Evolutionary conservation across 75 land plant species (phyloP), one percentile per base, ranked within the genome.

Genomic region (Azolla pinnata): DNA sequence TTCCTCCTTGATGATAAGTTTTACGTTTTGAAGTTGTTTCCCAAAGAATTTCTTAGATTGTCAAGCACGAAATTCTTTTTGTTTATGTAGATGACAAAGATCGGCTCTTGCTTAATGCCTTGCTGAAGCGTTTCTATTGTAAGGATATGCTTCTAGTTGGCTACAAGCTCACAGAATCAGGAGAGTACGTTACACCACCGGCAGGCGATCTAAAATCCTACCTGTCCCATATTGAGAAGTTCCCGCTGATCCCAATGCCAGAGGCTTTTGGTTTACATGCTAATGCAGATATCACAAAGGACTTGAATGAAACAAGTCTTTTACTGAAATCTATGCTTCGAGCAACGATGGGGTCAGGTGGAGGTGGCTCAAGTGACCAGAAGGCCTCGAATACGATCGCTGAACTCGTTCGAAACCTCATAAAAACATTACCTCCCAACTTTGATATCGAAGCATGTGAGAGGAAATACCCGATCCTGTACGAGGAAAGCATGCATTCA

Each of bases 391-490:
- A 47, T 33, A 62, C 73, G 9, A 29, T 73, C 4, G 68, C 61
- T 26, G 60, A 21, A 2, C 65, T 67, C 2, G 70, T 73, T 29
- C 31, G 34, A 31, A 63, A 62, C 27, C 60, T 73, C 31, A 28
- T 73, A 4, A 53, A 33, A 28, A 44, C 33, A 3, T 42, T 67
- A 16, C 75, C 75, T 40, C 59, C 71, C 7, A 66, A 73, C 54
- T 73, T 73, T 61, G 75, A 73, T 33, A 67, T 73, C 26, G 75
- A 73, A 34, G 75, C 70, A n/a, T 67, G 71, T 38, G 75, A 73
- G 59, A 61, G 50, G 57, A 73, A 73, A 42, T 73, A 73, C 32
- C 75, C 75, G 17, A 63, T 73, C 32, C 54, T 73, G 26, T 73
- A 73, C 33, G 75, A 73, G 31, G 75, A 73, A 56, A 73, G 75